phyloP scores from a whole-genome alignment of 768 basidiomycete genomes.

The Tephrocybe sp. region DNA sequence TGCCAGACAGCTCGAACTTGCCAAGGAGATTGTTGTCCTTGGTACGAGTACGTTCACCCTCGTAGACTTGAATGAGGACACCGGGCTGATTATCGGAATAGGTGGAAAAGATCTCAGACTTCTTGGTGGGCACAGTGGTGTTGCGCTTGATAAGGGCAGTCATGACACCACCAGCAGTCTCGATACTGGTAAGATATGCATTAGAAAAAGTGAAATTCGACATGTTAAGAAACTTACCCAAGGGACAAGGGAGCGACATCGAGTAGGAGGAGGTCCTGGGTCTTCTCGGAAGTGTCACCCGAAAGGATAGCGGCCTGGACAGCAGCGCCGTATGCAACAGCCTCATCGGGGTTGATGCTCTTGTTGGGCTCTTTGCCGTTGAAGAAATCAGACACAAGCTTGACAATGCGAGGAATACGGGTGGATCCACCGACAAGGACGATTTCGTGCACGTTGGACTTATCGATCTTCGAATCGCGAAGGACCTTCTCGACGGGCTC shows the following conservation, averaged over 20 bases:
- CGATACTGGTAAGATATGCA: slow-evolving; percentile 58
- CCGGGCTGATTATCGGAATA: slow-evolving; percentile 99
- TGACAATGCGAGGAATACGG: slow-evolving; percentile 95
- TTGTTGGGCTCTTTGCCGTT: slow-evolving; percentile 98
- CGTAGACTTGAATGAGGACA: slow-evolving; percentile 96
- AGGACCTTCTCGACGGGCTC: slow-evolving; percentile 98
- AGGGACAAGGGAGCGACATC: slow-evolving; percentile 89
- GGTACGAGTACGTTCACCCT: slow-evolving; percentile 97
- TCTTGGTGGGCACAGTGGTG: slow-evolving; percentile 98
- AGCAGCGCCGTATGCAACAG: slow-evolving; percentile 97
- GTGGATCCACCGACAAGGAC: slow-evolving; percentile 98
- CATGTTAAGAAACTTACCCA: slow-evolving; percentile 34
- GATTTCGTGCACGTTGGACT: slow-evolving; percentile 92
- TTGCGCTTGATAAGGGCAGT: slow-evolving; percentile 98
- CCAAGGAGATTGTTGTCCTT: slow-evolving; percentile 99
- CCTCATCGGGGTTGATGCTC: slow-evolving; percentile 99
- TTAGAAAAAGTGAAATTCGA: slow-evolving; percentile 17
- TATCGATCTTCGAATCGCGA: slow-evolving; percentile 97
- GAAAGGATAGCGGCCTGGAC: slow-evolving; percentile 98
- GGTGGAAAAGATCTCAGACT: slow-evolving; percentile 97
- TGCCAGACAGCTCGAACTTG: slow-evolving; percentile 96
- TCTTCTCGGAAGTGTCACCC: slow-evolving; percentile 97
- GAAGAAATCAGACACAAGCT: slow-evolving; percentile 98
- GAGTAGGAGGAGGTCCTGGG: slow-evolving; percentile 91
- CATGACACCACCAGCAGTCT: slow-evolving; percentile 99